Percentiles rank a stretch among this genome's conserved stretches.
Conservation (phyloP, 371 early-diverging fungal genomes). For the Syncephalastrum racemosum region DNA sequence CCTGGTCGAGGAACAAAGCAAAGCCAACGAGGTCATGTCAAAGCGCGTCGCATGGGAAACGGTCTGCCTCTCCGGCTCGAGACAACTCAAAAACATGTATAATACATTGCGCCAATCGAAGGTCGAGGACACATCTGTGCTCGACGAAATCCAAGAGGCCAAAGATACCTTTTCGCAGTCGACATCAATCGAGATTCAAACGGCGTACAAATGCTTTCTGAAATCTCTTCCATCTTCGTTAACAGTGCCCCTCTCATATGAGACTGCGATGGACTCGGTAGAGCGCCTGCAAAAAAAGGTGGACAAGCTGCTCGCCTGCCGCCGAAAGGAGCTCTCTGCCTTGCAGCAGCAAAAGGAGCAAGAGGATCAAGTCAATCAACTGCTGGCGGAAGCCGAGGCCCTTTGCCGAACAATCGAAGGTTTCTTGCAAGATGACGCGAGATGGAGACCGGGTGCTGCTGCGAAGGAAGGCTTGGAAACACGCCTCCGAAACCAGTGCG, state of each 20-base stretch:
- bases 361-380: slow-evolving; percentile 23
- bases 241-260: slow-evolving; percentile 23
- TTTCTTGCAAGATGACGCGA: slow-evolving; percentile 40
- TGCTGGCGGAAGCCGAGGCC: slow-evolving; percentile 18
- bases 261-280: slow-evolving; percentile 38
- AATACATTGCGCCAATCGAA: no score
- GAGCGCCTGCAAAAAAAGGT: slow-evolving; percentile 18
- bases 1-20: no score
- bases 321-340: slow-evolving; percentile 24
- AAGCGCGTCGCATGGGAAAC: no score
- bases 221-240: no score
- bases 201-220: no score
- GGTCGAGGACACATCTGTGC: no score
- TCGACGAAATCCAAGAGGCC: no score
- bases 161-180: no score
- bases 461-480: slow-evolving; percentile 8
- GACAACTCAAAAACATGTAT: no score
- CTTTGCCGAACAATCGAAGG: slow-evolving; percentile 21
- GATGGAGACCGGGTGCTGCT: slow-evolving; percentile 28
- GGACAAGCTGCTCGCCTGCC: slow-evolving; percentile 22
- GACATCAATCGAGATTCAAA: no score
- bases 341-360: slow-evolving; percentile 27
- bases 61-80: no score
- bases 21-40: no score
- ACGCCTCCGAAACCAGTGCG: slow-evolving; percentile 10